phyloP scores from a whole-genome alignment of 2,329 filamentous ascomycete species.

The Drechmeria coniospora region DNA sequence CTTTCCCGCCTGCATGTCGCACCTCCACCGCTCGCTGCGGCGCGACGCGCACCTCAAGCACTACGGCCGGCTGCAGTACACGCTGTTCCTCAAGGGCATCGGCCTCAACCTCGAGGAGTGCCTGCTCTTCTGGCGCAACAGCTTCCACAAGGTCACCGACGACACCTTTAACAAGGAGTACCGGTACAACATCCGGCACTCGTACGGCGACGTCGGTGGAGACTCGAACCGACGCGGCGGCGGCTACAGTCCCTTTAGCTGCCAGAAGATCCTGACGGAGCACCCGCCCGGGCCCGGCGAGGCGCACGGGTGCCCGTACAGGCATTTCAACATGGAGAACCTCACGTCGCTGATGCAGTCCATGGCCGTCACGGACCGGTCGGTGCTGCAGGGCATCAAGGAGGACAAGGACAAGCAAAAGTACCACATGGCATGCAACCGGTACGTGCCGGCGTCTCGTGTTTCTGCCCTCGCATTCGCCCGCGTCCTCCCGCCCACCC shows the following conservation, averaged over 20 bases:
- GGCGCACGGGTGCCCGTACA: constrained; percentile 88
- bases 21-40: constrained; percentile 71
- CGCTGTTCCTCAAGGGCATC: constrained; percentile 90
- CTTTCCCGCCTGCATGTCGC: constrained; percentile 89
- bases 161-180: constrained; percentile 97
- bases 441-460: too few species aligned
- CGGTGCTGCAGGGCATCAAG: constrained; percentile 63
- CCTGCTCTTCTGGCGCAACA: constrained; percentile 77
- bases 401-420: constrained; percentile 81
- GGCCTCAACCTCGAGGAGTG: constrained; percentile 85
- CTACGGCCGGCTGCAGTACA: constrained; percentile 84
- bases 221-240: constrained; percentile 74
- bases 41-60: constrained; percentile 88
- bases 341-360: constrained; percentile 59
- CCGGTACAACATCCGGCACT: constrained; percentile 89
- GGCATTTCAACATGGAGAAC: constrained; percentile 84
- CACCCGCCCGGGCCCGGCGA: constrained; percentile 76
- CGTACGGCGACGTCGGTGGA: constrained; percentile 88
- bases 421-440: constrained; percentile 91
- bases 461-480: too few species aligned
- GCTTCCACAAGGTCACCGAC: constrained; percentile 77
- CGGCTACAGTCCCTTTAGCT: constrained; percentile 83
- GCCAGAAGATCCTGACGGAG: constrained; percentile 88
- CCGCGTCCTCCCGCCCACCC: too few species aligned
- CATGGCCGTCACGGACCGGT: constrained; percentile 64